Evolutionary conservation across 2,329 filamentous ascomycete genomes (phyloP).

Genomic region (Trichophyton mentagrophytes): DNA sequence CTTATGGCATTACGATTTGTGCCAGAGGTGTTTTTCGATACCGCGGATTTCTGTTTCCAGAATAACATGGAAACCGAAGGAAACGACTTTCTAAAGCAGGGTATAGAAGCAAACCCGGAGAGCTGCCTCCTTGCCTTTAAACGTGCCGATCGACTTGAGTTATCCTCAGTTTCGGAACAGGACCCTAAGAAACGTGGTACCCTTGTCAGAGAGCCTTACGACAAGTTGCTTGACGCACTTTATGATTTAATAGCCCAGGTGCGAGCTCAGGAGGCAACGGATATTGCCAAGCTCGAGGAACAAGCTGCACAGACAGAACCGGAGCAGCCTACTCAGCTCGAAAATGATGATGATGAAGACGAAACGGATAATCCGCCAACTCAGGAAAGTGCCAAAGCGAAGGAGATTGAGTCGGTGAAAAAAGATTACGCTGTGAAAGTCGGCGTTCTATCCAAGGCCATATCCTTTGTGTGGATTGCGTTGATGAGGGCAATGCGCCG

Average conservation of each 20-base stretch:
- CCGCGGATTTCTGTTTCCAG: conserved; percentile 80
- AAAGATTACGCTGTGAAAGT: conserved; percentile 61
- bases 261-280: conserved; percentile 52
- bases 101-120: conserved; percentile 81
- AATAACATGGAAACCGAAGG: conserved; percentile 61
- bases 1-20: conserved; percentile 88
- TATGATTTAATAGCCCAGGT: conserved; percentile 70
- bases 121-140: conserved; percentile 83
- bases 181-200: conserved; percentile 51
- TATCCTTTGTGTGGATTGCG: conserved; percentile 91
- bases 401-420: conserved; percentile 45
- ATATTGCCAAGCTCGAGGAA: conserved; percentile 43
- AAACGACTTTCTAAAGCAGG: conserved; percentile 65
- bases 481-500: conserved; percentile 88
- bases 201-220: conserved; percentile 70
- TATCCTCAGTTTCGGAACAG: conserved; percentile 63
- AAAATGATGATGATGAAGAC: conserved; percentile 36
- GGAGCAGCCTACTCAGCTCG: conserved; percentile 22
- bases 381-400: conserved; percentile 40
- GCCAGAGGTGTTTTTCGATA: conserved; percentile 92
- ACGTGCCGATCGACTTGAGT: conserved; percentile 75
- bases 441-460: conserved; percentile 64
- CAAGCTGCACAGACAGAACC: conserved; percentile 35
- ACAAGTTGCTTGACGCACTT: conserved; percentile 70
- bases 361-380: conserved; percentile 36